A percentile compares a stretch with the other conserved stretches of the same genome.
Conservation (phyloP, 2,329 filamentous ascomycete genomes). For the Penicillium glabrum region DNA sequence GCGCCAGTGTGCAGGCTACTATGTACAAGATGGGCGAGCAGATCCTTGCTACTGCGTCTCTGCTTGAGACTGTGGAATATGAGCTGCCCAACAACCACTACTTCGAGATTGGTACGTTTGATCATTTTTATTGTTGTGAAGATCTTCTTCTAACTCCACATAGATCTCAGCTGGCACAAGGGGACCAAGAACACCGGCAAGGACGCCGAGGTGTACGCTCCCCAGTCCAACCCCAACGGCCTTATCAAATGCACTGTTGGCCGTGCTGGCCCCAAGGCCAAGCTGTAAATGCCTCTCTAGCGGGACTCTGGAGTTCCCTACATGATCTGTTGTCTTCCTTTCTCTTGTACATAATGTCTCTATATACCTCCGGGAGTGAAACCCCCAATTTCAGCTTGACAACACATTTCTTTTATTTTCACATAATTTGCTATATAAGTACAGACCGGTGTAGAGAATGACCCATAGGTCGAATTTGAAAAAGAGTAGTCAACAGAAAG, state of each 20-base stretch:
- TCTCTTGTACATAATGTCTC: constrained; percentile 23
- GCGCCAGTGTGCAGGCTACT: constrained; percentile 89
- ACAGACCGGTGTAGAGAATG: constrained; percentile 14
- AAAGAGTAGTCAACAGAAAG: constrained; percentile 8
- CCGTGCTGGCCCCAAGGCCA: constrained; percentile 33
- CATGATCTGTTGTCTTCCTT: constrained; percentile 2
- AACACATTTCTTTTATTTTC: constrained; percentile 18
- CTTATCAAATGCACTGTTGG: constrained; percentile 89
- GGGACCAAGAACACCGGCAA: constrained; percentile 91
- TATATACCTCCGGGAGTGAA: constrained; percentile 23
- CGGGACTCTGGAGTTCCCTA: constrained; percentile 3
- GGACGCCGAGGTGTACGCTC: constrained; percentile 92
- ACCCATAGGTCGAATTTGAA: constrained; percentile 8
- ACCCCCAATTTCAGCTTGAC: constrained; percentile 12
- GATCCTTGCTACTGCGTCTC: constrained; percentile 74
- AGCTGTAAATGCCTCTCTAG: constrained; percentile 25
- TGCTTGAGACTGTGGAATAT: constrained; percentile 74
- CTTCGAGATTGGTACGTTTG: constrained; percentile 73
- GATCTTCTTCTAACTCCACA: constrained; percentile 5
- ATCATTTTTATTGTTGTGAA: background rate
- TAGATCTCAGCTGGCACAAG: constrained; percentile 96
- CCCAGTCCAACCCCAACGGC: constrained; percentile 89
- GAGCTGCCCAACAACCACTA: constrained; percentile 97
- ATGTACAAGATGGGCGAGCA: constrained; percentile 98
- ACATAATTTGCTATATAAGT: constrained; percentile 22